A percentile compares a stretch with the other conserved stretches of the same genome.
phyloP scores from a whole-genome alignment of 1,284 basidiomycete species.

The Termitomyces sp. region DNA sequence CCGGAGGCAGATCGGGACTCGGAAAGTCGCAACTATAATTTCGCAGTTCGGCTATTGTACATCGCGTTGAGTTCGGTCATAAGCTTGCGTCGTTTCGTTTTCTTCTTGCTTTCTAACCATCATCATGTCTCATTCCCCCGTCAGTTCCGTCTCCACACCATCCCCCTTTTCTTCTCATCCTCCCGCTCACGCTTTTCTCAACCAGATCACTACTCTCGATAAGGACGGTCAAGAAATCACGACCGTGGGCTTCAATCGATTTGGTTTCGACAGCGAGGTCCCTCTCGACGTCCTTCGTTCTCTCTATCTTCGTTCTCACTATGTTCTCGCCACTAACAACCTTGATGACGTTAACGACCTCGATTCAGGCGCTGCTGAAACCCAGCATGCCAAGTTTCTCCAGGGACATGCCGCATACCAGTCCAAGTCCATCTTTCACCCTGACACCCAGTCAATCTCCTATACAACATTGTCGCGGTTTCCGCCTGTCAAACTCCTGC shows the following conservation, averaged over 20 bases:
- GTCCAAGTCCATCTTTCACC: slow-evolving; percentile 80
- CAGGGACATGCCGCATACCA: slow-evolving; percentile 57
- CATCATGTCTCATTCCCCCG: slow-evolving; percentile 20
- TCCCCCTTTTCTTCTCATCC: background rate
- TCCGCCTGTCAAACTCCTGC: slow-evolving; percentile 84
- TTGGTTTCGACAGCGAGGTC: slow-evolving; percentile 86
- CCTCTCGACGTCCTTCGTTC: slow-evolving; percentile 73
- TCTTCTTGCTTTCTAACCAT: slow-evolving; percentile 11
- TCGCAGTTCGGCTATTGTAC: slow-evolving; percentile 5
- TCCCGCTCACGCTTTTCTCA: slow-evolving; percentile 5
- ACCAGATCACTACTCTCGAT: slow-evolving; percentile 59
- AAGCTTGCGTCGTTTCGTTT: background rate
- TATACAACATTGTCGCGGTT: slow-evolving; percentile 90
- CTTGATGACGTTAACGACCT: slow-evolving; percentile 32
- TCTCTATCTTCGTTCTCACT: slow-evolving; percentile 83
- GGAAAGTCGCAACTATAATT: background rate
- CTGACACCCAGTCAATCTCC: slow-evolving; percentile 75
- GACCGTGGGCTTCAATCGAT: slow-evolving; percentile 75
- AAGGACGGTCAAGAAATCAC: slow-evolving; percentile 73
- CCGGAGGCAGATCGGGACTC: slow-evolving; percentile 12
- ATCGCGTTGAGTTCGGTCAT: slow-evolving; percentile 1
- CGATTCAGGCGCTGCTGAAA: slow-evolving; percentile 33
- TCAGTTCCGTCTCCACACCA: slow-evolving; percentile 9
- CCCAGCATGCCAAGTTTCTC: slow-evolving; percentile 51
- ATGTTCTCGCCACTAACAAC: slow-evolving; percentile 47